These are phyloP conservation scores for Phanerochaete carnosa DNA, from an alignment of 768 basidiomycete genomes.

Conservation along the genomic window DNA sequence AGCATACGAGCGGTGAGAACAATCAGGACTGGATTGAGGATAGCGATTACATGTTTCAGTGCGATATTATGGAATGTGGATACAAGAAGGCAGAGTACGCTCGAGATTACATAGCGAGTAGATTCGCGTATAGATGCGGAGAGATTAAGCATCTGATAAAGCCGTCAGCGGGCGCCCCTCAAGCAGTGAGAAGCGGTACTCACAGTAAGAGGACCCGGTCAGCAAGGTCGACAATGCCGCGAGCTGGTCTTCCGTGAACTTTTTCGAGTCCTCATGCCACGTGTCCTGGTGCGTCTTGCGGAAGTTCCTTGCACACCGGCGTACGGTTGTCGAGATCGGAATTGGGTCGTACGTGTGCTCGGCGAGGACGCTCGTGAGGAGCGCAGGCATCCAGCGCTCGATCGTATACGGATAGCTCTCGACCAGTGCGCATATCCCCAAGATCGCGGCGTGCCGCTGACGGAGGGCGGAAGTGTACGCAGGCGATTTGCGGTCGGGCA, in stretches of 20 bases:
- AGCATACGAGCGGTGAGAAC: too few species aligned
- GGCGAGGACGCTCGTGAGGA: constrained; percentile 73
- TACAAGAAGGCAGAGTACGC: not conserved
- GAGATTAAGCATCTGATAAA: constrained; percentile 16
- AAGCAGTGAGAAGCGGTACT: constrained; percentile 21
- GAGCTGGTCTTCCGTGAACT: constrained; percentile 84
- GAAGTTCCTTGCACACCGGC: constrained; percentile 77
- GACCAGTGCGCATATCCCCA: constrained; percentile 91
- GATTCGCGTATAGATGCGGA: not conserved
- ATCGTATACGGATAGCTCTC: constrained; percentile 96
- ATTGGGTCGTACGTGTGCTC: constrained; percentile 88
- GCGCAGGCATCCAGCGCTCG: constrained; percentile 88
- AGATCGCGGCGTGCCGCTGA: constrained; percentile 83
- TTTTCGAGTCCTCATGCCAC: constrained; percentile 85
- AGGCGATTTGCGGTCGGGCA: constrained; percentile 63
- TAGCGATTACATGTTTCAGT: not conserved
- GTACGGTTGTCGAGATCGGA: constrained; percentile 82
- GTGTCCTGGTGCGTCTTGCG: constrained; percentile 85
- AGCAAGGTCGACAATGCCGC: constrained; percentile 78
- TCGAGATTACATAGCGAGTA: not conserved
- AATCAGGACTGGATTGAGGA: not conserved
- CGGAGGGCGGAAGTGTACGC: constrained; percentile 70
- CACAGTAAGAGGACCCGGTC: constrained; percentile 83
- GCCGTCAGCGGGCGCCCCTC: not conserved
- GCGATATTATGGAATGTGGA: not conserved